Conservation (phyloP, 2,329 filamentous ascomycete genomes). For the Colletotrichum truncatum region DNA sequence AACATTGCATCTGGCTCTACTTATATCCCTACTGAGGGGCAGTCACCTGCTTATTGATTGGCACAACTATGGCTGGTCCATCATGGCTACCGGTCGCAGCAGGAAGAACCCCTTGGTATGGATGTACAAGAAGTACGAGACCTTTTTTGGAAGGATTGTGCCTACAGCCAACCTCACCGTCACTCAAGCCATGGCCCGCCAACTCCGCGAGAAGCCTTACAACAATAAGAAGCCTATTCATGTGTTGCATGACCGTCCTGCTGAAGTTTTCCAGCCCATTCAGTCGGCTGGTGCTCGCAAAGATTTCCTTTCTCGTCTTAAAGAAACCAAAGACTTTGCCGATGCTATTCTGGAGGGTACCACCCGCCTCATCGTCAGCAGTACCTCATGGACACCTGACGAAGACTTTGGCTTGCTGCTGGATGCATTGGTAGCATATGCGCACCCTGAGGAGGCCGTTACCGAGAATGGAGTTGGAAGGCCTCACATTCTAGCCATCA, state of each 20-base stretch:
- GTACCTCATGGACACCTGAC: conserved; percentile 96
- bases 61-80: conserved; percentile 99
- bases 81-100: conserved; percentile 73
- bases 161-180: conserved; percentile 83
- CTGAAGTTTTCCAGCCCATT: conserved; percentile 81
- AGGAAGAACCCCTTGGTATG: conserved; percentile 77
- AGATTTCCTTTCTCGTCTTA: conserved; percentile 70
- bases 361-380: conserved; percentile 82
- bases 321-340: conserved; percentile 70
- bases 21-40: conserved; percentile 79
- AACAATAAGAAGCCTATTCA: conserved; percentile 71
- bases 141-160: conserved; percentile 72
- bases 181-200: conserved; percentile 84
- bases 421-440: conserved; percentile 81
- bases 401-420: conserved; percentile 94
- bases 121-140: conserved; percentile 82
- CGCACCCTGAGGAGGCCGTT: conserved; percentile 54
- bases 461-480: conserved; percentile 29
- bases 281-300: conserved; percentile 53
- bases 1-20: conserved; percentile 78
- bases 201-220: conserved; percentile 73
- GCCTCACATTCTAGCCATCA: conserved; percentile 79
- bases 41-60: conserved; percentile 91
- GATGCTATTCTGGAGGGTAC: conserved; percentile 65
- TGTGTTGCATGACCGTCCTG: conserved; percentile 87